Percentiles rank a stretch among this genome's conserved stretches.
These are phyloP conservation scores for Ophiostoma quercus DNA, from an alignment of 2,329 filamentous ascomycete species.

Conservation along the genomic window DNA sequence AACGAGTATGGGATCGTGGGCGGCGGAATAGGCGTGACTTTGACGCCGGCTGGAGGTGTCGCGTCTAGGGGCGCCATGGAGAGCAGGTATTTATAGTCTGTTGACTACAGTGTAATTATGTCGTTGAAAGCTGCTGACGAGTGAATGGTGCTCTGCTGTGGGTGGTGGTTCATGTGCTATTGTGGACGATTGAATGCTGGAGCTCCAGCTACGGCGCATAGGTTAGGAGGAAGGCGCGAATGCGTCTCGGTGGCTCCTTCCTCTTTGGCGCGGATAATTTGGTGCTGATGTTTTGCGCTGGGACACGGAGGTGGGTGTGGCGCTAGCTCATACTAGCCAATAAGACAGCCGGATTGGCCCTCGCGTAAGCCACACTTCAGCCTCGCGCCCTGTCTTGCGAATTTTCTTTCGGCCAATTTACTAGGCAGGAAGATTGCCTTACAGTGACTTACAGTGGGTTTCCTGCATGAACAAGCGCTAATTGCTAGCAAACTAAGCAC, in stretches of 20 bases:
- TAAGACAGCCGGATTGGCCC: not conserved
- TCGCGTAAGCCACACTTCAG: conserved; percentile 27
- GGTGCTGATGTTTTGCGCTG: conserved; percentile 10
- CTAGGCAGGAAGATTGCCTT: not conserved
- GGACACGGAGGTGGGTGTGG: conserved; percentile 20
- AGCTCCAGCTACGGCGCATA: conserved; percentile 5
- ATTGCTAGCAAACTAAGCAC: not conserved
- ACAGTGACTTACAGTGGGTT: conserved; percentile 2
- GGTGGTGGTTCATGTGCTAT: not conserved
- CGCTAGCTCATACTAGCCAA: conserved; percentile 20
- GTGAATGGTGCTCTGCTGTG: not conserved
- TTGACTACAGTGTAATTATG: not conserved
- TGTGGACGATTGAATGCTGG: not conserved
- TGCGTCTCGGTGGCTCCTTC: conserved; percentile 13
- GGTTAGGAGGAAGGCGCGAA: conserved; percentile 19
- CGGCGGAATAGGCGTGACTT: conserved; percentile 28
- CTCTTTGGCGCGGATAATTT: conserved; percentile 11
- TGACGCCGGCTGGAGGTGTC: conserved; percentile 19
- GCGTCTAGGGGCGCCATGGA: conserved; percentile 3
- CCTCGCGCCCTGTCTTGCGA: conserved; percentile 22
- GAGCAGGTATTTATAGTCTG: not conserved
- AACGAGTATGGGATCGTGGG: conserved; percentile 24
- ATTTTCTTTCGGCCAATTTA: conserved; percentile 5
- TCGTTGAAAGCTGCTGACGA: not conserved
- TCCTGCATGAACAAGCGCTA: conserved; percentile 9